Evolutionary conservation across 371 early-diverging fungal species (phyloP), one percentile per base, ranked within the genome.

Genomic region (Lichtheimia ramosa): DNA sequence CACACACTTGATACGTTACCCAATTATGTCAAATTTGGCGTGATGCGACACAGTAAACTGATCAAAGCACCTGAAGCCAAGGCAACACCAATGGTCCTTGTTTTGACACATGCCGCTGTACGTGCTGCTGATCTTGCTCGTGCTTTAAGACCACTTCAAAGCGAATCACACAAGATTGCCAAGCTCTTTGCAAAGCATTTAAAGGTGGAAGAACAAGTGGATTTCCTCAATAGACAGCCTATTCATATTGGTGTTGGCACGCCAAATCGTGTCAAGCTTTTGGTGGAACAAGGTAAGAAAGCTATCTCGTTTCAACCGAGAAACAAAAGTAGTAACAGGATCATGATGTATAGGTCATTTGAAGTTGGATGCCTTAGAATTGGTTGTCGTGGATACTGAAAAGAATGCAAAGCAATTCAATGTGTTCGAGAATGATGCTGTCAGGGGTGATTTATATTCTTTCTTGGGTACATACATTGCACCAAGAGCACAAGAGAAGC

Each of bases 101-200:
- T 94, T 25, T 59, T 94, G 3, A 84, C 89, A 21, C 81, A 87
- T 21, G 88, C 92, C 18, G 94, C 93, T 10, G 74, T 92, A 43
- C 82, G 93, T 16, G 86, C 89, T 1, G 82, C 90, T 0, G 87
- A 90, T 40, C 73, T 94, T 43, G 83, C 83, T 39, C 28, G 40
- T 21, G 58, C 48, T 49, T 56, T 77, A 53, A 71, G 68, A 46
- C 71, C 68, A 48, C 81, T 83, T 25, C 50, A 50, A 13, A 43
- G 68, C 3, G 70, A 68, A 63, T 73, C 79, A 28, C 78, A 75
- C 39, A 86, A 86, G 56, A 77, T 92, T 20, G 89, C 85, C 15
- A 95, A 95, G 72, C 71, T 94, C 41, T 95, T 95, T 71, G 90
- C 93, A 13, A 85, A 89, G 56, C 96, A 95, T 64, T 73, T 94